phyloP scores from a whole-genome alignment of 1,284 basidiomycete genomes.

The Neolentinus lepideus region DNA sequence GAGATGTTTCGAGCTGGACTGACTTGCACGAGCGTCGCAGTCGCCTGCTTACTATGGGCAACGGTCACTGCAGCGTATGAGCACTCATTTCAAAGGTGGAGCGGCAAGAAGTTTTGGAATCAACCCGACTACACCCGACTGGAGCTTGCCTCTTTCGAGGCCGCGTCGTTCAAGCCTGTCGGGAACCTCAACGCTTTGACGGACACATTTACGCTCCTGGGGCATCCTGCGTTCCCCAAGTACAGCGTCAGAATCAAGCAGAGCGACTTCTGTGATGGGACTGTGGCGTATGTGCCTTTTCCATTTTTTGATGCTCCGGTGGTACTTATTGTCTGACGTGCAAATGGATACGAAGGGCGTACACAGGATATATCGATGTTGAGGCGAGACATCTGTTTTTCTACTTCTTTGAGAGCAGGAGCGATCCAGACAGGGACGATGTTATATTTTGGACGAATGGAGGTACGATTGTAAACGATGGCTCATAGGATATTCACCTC shows the following conservation, averaged over 20 bases:
- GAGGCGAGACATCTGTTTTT: slow-evolving; percentile 74
- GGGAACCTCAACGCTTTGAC: slow-evolving; percentile 2
- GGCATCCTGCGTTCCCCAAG: slow-evolving; percentile 12
- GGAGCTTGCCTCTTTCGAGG: not conserved
- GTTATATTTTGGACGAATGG: slow-evolving; percentile 32
- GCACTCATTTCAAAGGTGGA: no score
- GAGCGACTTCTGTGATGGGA: slow-evolving; percentile 8
- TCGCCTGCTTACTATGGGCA: no score
- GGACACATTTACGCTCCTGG: slow-evolving; percentile 9
- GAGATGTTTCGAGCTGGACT: no score
- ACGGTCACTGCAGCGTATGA: no score
- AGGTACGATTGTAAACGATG: slow-evolving; percentile 8
- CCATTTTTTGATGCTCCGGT: not conserved
- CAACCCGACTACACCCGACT: no score
- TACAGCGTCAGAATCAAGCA: slow-evolving; percentile 14
- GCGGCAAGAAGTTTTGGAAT: no score
- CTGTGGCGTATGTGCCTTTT: slow-evolving; percentile 4
- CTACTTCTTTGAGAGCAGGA: slow-evolving; percentile 64
- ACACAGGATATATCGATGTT: slow-evolving; percentile 60
- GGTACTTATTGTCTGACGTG: not conserved
- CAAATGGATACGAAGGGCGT: slow-evolving; percentile 19
- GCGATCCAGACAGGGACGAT: slow-evolving; percentile 25
- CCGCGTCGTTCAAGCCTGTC: not conserved
- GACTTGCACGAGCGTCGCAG: no score
- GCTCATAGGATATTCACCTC: not conserved